Conservation (phyloP, 768 basidiomycete genomes). For the Serendipita sp. region DNA sequence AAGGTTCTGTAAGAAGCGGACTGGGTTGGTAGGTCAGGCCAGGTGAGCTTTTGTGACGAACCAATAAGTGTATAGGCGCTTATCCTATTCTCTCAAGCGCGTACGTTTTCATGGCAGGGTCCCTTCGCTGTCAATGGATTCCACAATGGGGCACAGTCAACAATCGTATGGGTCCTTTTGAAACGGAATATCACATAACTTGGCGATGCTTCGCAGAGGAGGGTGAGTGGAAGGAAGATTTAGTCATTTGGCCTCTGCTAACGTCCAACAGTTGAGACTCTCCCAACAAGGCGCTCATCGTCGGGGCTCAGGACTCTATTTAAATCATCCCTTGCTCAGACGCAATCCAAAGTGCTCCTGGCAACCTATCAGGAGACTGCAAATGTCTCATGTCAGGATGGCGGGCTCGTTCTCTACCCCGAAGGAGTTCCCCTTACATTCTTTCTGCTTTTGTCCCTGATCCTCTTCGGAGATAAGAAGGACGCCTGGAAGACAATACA, state of each 20-base stretch:
- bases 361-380: background rate
- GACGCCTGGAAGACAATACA: background rate
- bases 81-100: no score
- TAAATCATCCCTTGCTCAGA: background rate
- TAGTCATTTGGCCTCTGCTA: no score
- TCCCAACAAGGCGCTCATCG: background rate
- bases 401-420: background rate
- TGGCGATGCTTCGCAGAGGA: no score
- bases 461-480: background rate
- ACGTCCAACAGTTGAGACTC: background rate
- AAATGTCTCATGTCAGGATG: background rate
- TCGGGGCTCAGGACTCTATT: background rate
- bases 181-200: no score
- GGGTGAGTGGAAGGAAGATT: no score
- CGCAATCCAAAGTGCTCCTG: background rate
- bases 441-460: background rate
- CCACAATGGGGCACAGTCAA: no score
- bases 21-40: background rate
- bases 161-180: no score
- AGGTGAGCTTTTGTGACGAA: background rate
- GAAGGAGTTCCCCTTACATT: background rate
- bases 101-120: no score
- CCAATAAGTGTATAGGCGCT: no score
- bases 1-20: background rate
- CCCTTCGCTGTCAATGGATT: no score